A percentile compares a stretch with the other conserved stretches of the same genome.
phyloP scores from a whole-genome alignment of 2,329 filamentous ascomycete genomes.

The Lasiodiplodia hormozganensis region DNA sequence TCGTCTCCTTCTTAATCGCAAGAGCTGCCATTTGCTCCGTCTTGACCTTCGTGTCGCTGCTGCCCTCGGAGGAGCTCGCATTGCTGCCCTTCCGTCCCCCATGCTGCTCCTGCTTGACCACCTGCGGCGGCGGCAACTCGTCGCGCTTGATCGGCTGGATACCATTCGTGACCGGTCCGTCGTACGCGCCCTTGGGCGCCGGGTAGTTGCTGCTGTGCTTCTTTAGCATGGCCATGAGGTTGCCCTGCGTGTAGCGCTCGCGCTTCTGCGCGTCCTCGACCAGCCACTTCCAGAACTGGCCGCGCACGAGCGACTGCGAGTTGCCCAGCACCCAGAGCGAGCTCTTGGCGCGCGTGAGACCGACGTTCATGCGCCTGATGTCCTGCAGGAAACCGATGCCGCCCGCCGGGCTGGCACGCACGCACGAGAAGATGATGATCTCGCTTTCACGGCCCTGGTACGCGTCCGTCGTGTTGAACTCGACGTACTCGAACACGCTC shows the following conservation, averaged over 20 bases:
- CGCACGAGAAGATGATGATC: constrained; percentile 98
- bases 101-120: constrained; percentile 4
- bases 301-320: constrained; percentile 82
- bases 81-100: not conserved
- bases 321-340: constrained; percentile 97
- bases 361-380: constrained; percentile 99
- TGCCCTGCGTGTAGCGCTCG: constrained; percentile 76
- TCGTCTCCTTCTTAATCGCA: constrained; percentile 17
- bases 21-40: not conserved
- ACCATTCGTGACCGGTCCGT: not conserved
- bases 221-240: constrained; percentile 62
- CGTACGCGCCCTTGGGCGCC: constrained; percentile 34
- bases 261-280: constrained; percentile 81
- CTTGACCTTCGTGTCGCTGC: not conserved
- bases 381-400: constrained; percentile 98
- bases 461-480: constrained; percentile 98
- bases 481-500: constrained; percentile 76
- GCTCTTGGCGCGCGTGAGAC: constrained; percentile 93
- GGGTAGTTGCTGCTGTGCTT: constrained; percentile 57
- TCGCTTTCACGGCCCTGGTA: constrained; percentile 97
- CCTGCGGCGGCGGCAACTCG: not conserved
- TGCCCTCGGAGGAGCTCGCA: not conserved
- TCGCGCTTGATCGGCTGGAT: constrained; percentile 21
- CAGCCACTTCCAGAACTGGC: constrained; percentile 88
- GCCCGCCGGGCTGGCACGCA: constrained; percentile 88